Evolutionary conservation across 768 basidiomycete species (phyloP).

Genomic region (Ephemerocybe angulata): DNA sequence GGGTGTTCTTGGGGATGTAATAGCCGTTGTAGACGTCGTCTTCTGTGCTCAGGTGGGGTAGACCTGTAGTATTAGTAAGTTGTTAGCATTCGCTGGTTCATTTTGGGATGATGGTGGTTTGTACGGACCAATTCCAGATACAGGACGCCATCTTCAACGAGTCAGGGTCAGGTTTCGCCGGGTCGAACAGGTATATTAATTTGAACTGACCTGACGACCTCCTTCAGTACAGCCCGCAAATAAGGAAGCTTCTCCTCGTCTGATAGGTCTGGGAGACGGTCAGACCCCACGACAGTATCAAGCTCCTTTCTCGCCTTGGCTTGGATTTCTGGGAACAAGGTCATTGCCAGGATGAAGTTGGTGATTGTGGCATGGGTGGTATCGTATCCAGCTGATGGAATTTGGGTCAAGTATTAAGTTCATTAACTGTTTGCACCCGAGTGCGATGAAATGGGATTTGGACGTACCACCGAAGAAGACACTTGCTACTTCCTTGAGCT

Average conservation of each 20-base stretch:
- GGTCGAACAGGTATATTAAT: too few species aligned
- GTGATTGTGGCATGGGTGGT: conserved; percentile 10
- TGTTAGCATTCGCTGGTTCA: background rate
- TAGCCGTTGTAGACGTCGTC: conserved; percentile 47
- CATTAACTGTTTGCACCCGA: too few species aligned
- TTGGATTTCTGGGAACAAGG: conserved; percentile 28
- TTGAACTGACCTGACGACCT: conserved; percentile 10
- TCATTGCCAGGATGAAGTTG: conserved; percentile 30
- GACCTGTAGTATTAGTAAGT: conserved; percentile 15
- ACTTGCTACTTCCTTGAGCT: background rate
- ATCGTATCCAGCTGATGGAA: conserved; percentile 8
- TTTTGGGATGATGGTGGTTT: background rate
- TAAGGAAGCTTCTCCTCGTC: conserved; percentile 24
- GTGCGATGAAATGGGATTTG: background rate
- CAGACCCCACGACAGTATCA: conserved; percentile 24
- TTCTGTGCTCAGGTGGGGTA: conserved; percentile 30
- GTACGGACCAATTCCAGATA: conserved; percentile 2
- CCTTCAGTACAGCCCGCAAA: conserved; percentile 11
- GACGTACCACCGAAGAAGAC: background rate
- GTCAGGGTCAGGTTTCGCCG: too few species aligned
- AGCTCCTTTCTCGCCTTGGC: conserved; percentile 28
- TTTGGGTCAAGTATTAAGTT: background rate
- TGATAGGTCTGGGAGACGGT: conserved; percentile 22
- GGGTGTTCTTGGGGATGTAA: conserved; percentile 39
- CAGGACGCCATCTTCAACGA: conserved; percentile 7